Base-by-base conservation (phyloP, 768 basidiomycete genomes). In the Candolleomyces aberdarensis region DNA sequence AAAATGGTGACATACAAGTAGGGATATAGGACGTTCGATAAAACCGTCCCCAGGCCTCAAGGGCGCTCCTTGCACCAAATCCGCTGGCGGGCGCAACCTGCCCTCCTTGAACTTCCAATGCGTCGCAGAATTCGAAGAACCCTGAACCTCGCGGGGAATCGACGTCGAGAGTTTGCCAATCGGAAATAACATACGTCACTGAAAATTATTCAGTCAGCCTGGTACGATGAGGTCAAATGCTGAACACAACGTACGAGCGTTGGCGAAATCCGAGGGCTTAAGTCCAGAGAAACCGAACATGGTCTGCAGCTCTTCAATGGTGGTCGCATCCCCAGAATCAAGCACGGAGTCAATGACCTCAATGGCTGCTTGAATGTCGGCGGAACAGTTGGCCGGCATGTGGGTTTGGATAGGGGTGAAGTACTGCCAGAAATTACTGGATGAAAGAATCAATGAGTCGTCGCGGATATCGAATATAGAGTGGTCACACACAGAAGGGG, bases 351-450 rank as follows among this genome's bases (percentile, higher is more conserved):
- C 89, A 47, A 90, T 73, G 65, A 88, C 78, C 4, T 79, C 67
- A 57, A 91, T 80, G 15, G 86, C 87, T 3, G 80, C 80, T 69
- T 87, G 74, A 36, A 90, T 80, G 65, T 91, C 89, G 0, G 87
- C 80, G 14, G 88, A 88, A 72, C 89, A 92, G 70, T 92, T 91
- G 61, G 66, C 55, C 1, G 88, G 85, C 87, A 89, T 89, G 66
- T 83, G 74, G 63, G 82, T 75, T 11, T 83, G 83, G 63, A 88
- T 83, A 15, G 88, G 88, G 60, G 88, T 87, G 70, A 87, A 90
- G 66, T 90, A 91, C 63, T 75, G 77, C 86, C 86, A 89, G 67
- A 84, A 87, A 68, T 87, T 77, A 15, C 82, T 82, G 65, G 63
- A 60, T 50, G 22, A 36, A 10, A 2, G 48, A 31, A 17, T 62